These are phyloP conservation scores for Talaromyces rugulosus DNA, from an alignment of 2,329 filamentous ascomycete genomes.

Conservation along the genomic window DNA sequence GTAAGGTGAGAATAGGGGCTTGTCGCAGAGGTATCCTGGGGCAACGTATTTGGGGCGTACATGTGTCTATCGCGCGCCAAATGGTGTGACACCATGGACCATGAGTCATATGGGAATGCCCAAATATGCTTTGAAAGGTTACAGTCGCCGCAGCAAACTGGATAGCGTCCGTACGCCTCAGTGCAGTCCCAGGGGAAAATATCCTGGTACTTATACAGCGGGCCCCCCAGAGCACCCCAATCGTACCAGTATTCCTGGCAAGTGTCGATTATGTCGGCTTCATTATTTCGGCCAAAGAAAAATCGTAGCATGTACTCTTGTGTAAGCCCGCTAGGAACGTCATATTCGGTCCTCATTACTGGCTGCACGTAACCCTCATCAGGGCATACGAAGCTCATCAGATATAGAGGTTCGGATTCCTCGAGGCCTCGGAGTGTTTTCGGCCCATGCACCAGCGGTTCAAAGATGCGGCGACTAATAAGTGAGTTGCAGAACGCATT, in stretches of 20 bases:
- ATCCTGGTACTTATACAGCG: conserved; percentile 39
- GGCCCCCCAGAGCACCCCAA: conserved; percentile 40
- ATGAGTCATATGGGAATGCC: conserved; percentile 45
- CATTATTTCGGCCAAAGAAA: conserved; percentile 36
- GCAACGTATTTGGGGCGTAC: conserved; percentile 22
- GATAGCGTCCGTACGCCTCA: conserved; percentile 39
- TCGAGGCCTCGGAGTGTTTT: neutral
- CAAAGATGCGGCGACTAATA: conserved; percentile 29
- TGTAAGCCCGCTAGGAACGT: conserved; percentile 38
- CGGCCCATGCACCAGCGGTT: conserved; percentile 20
- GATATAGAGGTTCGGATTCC: conserved; percentile 25
- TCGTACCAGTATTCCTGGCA: conserved; percentile 46
- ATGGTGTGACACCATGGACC: conserved; percentile 40
- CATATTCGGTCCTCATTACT: conserved; percentile 28
- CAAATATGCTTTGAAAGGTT: conserved; percentile 44
- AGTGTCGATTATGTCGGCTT: conserved; percentile 42
- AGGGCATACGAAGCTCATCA: conserved; percentile 39
- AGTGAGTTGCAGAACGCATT: conserved; percentile 37
- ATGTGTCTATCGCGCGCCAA: conserved; percentile 31
- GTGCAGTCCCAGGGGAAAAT: conserved; percentile 49
- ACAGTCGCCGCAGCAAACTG: conserved; percentile 36
- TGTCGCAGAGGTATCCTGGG: neutral
- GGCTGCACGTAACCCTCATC: conserved; percentile 20
- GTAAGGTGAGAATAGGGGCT: conserved; percentile 1
- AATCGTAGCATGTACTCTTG: conserved; percentile 43